These are phyloP conservation scores for Phytopythium sindhum DNA, from an alignment of 352 stramenopile genomes.

Conservation along the genomic window DNA sequence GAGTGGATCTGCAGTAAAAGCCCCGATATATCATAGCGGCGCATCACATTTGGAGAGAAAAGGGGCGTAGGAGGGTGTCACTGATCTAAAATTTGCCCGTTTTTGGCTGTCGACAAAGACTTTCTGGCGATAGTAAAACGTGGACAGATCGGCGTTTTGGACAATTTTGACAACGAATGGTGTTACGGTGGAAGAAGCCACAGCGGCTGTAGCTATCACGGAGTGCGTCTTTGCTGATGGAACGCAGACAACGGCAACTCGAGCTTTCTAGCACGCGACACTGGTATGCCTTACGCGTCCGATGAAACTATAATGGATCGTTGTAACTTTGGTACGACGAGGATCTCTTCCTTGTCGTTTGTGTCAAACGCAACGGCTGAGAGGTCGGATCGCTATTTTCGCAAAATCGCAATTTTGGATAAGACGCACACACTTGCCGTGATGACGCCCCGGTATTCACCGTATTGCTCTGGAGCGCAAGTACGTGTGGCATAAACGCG, in stretches of 20 bases:
- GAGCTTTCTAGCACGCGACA: not conserved
- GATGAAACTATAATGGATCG: not conserved
- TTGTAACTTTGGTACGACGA: too few species aligned
- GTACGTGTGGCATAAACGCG: not conserved
- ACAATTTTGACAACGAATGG: not conserved
- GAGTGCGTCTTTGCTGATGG: not conserved
- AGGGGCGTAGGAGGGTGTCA: not conserved
- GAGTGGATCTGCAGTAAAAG: not conserved
- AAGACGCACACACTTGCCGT: not conserved
- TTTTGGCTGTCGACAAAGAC: too few species aligned
- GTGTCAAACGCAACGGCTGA: not conserved
- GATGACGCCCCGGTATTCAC: not conserved
- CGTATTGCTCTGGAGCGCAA: not conserved
- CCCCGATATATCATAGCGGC: conserved; percentile 9
- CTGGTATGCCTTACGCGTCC: not conserved
- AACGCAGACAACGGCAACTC: not conserved
- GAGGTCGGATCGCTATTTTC: not conserved
- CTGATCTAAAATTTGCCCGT: not conserved
- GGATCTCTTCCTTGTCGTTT: too few species aligned
- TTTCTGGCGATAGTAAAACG: too few species aligned
- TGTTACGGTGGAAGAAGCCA: not conserved
- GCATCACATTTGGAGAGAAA: not conserved
- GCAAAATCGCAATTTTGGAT: not conserved
- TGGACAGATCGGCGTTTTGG: too few species aligned
- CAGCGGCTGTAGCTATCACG: too few species aligned